Percentiles rank a stretch among this genome's conserved stretches.
Conservation (phyloP, 352 stramenopile species). For the Phytophthora fragariae region DNA sequence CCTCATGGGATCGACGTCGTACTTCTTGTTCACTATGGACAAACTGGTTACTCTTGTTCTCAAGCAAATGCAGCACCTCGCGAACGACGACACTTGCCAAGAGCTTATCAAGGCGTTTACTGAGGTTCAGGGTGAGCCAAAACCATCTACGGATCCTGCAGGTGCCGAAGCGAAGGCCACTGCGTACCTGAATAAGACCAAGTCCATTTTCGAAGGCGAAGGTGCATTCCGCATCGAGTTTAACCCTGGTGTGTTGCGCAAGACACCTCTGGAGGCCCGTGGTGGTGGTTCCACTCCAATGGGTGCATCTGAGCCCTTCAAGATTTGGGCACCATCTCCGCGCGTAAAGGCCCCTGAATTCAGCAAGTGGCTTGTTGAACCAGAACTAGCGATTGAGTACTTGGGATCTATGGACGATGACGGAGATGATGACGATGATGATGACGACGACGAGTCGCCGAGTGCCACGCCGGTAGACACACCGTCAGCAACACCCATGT, state of each 20-base stretch:
- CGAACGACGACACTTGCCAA: slow-evolving; percentile 82
- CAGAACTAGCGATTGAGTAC: slow-evolving; percentile 80
- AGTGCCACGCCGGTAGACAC: slow-evolving; percentile 73
- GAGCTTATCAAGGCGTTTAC: slow-evolving; percentile 81
- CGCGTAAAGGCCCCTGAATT: slow-evolving; percentile 72
- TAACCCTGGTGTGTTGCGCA: slow-evolving; percentile 78
- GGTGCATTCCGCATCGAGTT: slow-evolving; percentile 88
- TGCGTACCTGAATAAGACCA: slow-evolving; percentile 79
- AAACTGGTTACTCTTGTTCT: slow-evolving; percentile 87
- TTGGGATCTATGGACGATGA: slow-evolving; percentile 85
- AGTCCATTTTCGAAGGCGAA: slow-evolving; percentile 85
- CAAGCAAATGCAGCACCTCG: slow-evolving; percentile 91
- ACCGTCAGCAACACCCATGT: slow-evolving; percentile 72
- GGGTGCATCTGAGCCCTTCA: slow-evolving; percentile 51
- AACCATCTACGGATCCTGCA: slow-evolving; percentile 36
- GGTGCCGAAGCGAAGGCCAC: slow-evolving; percentile 43
- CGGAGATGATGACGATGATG: slow-evolving; percentile 69
- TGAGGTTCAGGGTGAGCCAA: slow-evolving; percentile 51
- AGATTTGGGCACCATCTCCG: slow-evolving; percentile 88
- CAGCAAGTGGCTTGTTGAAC: slow-evolving; percentile 87
- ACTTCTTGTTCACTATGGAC: slow-evolving; percentile 94
- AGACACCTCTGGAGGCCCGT: slow-evolving; percentile 70
- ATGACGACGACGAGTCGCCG: slow-evolving; percentile 80
- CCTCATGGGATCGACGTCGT: slow-evolving; percentile 91
- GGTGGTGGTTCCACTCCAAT: slow-evolving; percentile 47